phyloP scores from a whole-genome alignment of 1,139 yeast genomes.

The Candida sp. region DNA sequence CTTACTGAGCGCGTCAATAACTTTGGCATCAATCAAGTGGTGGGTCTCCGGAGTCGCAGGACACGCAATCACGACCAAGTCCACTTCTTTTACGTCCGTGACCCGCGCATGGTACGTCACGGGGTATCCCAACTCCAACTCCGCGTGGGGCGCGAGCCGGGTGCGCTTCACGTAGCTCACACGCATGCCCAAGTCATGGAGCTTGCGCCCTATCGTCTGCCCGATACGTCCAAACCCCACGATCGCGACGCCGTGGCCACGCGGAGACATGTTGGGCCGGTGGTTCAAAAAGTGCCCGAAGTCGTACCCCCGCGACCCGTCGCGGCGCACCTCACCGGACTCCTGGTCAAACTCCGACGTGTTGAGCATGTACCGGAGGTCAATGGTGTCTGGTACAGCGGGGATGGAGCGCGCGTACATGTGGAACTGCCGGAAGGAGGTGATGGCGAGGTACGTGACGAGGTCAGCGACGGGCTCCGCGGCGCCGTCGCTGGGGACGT shows the following conservation, averaged over 20 bases:
- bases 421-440: constrained; percentile 64
- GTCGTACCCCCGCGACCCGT: constrained; percentile 32
- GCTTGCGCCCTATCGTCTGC: constrained; percentile 59
- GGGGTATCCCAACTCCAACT: constrained; percentile 42
- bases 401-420: constrained; percentile 37
- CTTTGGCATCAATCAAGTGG: constrained; percentile 53
- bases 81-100: constrained; percentile 41
- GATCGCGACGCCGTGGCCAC: constrained; percentile 64
- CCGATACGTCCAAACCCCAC: constrained; percentile 87
- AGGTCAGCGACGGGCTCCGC: constrained; percentile 79
- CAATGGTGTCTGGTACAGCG: constrained; percentile 12
- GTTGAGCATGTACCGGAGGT: constrained; percentile 13
- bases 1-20: constrained; percentile 49
- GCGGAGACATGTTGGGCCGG: constrained; percentile 50
- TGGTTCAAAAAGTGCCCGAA: constrained; percentile 51
- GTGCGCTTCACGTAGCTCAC: constrained; percentile 66
- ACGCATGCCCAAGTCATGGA: constrained; percentile 66
- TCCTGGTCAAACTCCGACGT: constrained; percentile 10
- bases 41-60: constrained; percentile 68
- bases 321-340: constrained; percentile 9
- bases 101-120: constrained; percentile 52
- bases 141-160: constrained; percentile 40
- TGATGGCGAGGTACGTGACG: constrained; percentile 61
- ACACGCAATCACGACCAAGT: constrained; percentile 67
- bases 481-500: constrained; percentile 66